Evolutionary conservation across 208 protist genomes (phyloP).

Genomic region (Leishmania aethiopica): DNA sequence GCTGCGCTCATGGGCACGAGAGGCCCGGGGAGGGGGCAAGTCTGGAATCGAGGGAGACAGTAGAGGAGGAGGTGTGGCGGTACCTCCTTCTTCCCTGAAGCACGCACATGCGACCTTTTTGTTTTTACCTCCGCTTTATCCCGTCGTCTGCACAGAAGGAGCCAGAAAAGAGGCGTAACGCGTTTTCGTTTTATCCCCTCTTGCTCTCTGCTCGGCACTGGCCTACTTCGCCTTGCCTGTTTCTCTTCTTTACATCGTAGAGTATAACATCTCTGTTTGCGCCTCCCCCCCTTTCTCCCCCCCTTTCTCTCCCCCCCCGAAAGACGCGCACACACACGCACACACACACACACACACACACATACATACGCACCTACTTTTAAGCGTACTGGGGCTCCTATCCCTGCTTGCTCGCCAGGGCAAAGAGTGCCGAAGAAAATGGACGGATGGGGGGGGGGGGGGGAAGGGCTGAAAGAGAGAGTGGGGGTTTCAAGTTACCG

Average conservation of each 20-base stretch:
- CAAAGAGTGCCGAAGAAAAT: background rate
- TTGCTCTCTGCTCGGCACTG: no score
- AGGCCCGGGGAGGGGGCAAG: background rate
- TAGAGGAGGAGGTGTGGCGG: background rate
- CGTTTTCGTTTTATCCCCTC: no score
- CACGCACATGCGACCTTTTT: background rate
- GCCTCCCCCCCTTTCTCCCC: no score
- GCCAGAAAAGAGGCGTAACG: no score
- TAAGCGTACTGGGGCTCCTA: background rate
- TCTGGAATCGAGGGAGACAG: background rate
- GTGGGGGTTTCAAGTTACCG: background rate
- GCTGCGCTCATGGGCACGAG: background rate
- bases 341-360: no score
- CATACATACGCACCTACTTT: background rate
- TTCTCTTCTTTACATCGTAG: no score
- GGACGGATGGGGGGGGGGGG: background rate
- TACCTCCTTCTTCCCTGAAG: background rate
- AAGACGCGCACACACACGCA: background rate
- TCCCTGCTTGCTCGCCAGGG: background rate
- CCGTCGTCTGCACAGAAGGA: background rate
- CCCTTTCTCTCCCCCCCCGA: background rate
- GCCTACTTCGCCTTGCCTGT: no score
- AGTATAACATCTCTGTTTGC: no score
- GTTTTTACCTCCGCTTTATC: background rate
- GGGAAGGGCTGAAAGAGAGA: background rate